Evolutionary conservation across 1,284 basidiomycete species (phyloP), one percentile per base, ranked within the genome.

Genomic region (Xerocomus cyaneibrunnescens): DNA sequence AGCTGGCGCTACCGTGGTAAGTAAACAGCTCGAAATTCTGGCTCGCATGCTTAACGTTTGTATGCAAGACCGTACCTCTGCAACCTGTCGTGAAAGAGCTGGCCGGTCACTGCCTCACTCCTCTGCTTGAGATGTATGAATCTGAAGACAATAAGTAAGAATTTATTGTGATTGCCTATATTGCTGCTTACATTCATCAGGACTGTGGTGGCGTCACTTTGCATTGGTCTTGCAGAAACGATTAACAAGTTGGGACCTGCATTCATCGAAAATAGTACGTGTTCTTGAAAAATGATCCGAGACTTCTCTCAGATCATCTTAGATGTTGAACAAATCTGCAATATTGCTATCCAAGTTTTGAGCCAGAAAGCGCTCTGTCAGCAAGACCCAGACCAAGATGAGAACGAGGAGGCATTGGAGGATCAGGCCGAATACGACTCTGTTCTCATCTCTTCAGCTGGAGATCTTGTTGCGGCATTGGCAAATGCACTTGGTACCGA

Each of bases 61-160:
- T 6, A n/a, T 27, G n/a, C 35, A 50, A 71, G 69, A 51, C 55
- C 7, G 54, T 52, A 34, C 84, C 88, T 38, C 74, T 98, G 52
- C 83, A 89, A 59, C 74, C 76, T 35, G 86, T 86, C 52, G 92
- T 98, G 56, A 86, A 85, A 66, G 86, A 94, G 62, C 81, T 99
- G 40, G 85, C 94, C 54, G 79, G 82, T 25, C 86, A 90, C 59
- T 81, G 89, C 47, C 72, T 98, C 41, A 83, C 82, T 9, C 79
- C 84, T 40, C 79, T 99, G 38, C 72, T 98, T 59, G 91, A 94
- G 55, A 87, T 94, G 80, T 98, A 93, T 76, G 87, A 91, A 68
- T 85, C 87, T 9, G 96, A 99, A 73, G 97, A 99, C 66, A 95
- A 98, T 78, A 95, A 97, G 95, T 98, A 67, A 79, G 95, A 86